Evolutionary conservation across 2,329 filamentous ascomycete species (phyloP), one percentile per base, ranked within the genome.

Genomic region (Monilinia fructigena): DNA sequence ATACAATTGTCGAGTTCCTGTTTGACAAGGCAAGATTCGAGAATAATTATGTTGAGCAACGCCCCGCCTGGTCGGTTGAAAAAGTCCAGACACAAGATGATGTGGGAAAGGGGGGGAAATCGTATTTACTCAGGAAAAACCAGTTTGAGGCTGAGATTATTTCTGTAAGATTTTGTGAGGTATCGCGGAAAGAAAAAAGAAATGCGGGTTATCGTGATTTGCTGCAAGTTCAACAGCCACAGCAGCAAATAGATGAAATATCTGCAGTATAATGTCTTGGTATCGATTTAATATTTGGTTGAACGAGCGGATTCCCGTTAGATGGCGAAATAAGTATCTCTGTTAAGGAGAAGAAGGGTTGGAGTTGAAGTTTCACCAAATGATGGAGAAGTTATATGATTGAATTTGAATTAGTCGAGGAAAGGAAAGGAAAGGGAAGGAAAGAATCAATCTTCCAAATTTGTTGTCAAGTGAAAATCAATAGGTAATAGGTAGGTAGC

Each of bases 171-270:
- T 58, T 64, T 58, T 23, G 40, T 47, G 52, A 45, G 28, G 18
- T 40, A 38, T 58, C 7, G 62, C 42, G 53, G 42, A 35, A 47
- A 48, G 53, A 52, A 63, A 55, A 55, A 55, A 38, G 38, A 63
- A 50, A 55, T 64, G 62, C 53, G 40, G 53, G 62, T 64, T 64
- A 58, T 64, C 62, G 62, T 64, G 62, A 28, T 47, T 64, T 48
- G 52, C 62, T 58, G 62, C 62, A 50, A 40, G 62, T 55, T 64
- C 26, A 42, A 62, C 31, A 26, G 31, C 50, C 52, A 64, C 53
- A 11, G 26, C 62, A 64, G 52, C 12, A 64, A 55, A 64, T 45
- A 48, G 62, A 47, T 40, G 28, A n/a, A 64, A n/a, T 58, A 58
- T 40, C 38, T 56, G 62, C 53, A 64, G 52, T 48, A 64, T 26